Evolutionary conservation across 2,329 filamentous ascomycete species (phyloP).

Genomic region (Talaromyces atroroseus): DNA sequence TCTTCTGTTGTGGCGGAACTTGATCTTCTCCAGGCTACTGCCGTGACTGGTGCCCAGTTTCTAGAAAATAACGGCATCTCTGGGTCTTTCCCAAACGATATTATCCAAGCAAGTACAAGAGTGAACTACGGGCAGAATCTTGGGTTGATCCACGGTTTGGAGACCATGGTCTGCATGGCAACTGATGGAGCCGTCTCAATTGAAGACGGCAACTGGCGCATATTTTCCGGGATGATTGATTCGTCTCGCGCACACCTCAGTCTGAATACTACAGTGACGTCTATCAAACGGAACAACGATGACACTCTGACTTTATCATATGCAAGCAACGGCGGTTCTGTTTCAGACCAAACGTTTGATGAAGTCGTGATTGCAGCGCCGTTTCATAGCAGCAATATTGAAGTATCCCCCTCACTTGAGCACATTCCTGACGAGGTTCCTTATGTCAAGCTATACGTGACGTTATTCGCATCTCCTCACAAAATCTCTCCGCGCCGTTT

Average conservation of each 20-base stretch:
- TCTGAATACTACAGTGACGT: conserved; percentile 63
- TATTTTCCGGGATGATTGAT: conserved; percentile 77
- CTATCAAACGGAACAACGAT: conserved; percentile 44
- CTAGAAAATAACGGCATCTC: conserved; percentile 64
- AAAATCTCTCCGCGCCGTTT: conserved; percentile 70
- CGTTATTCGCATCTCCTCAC: conserved; percentile 74
- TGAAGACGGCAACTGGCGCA: conserved; percentile 84
- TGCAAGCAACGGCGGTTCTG: conserved; percentile 18
- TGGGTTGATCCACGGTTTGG: conserved; percentile 77
- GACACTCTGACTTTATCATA: conserved; percentile 44
- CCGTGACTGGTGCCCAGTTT: conserved; percentile 67
- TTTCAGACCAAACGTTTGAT: conserved; percentile 53
- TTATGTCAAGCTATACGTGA: conserved; percentile 83
- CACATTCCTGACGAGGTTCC: conserved; percentile 68
- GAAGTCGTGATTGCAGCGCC: conserved; percentile 78
- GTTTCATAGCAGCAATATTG: conserved; percentile 71
- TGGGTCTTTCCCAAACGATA: conserved; percentile 64
- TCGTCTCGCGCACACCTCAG: conserved; percentile 56
- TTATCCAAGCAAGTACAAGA: conserved; percentile 83
- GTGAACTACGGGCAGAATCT: conserved; percentile 95
- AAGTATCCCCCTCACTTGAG: conserved; percentile 38
- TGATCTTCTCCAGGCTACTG: conserved; percentile 61
- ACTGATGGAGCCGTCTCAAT: conserved; percentile 77
- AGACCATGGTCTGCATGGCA: conserved; percentile 88
- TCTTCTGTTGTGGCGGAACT: conserved; percentile 63